Percentiles rank a stretch among this genome's conserved stretches.
These are phyloP conservation scores for Dysphania ambrosioides DNA, from an alignment of 148 eudicot species.

Conservation along the genomic window DNA sequence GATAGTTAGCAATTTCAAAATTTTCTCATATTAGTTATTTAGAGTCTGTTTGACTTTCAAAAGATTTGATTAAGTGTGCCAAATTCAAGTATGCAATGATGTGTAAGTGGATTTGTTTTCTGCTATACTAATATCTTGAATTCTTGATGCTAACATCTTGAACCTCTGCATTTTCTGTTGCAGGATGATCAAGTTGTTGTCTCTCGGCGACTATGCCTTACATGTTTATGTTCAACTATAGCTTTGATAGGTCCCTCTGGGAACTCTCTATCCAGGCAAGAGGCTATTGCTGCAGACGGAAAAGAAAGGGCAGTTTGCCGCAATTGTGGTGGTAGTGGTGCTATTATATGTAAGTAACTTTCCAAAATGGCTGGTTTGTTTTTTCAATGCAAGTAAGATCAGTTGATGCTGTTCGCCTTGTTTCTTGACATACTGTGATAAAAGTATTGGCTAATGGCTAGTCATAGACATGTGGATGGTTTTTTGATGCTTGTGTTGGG, in stretches of 20 bases:
- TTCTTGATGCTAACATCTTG: not conserved
- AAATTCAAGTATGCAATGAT: not conserved
- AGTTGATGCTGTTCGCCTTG: not conserved
- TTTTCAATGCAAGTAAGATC: not conserved
- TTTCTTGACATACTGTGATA: not conserved
- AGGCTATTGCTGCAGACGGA: conserved; percentile 57
- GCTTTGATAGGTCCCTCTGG: conserved; percentile 40
- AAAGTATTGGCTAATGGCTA: not conserved
- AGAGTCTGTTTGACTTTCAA: not conserved
- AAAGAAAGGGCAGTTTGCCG: conserved; percentile 64
- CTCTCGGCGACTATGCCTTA: conserved; percentile 64
- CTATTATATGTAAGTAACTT: conserved; percentile 71
- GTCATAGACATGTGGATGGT: not conserved
- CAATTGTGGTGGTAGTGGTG: conserved; percentile 89
- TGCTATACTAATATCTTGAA: not conserved
- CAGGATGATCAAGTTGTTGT: conserved; percentile 48
- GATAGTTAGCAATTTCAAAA: not conserved
- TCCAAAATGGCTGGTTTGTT: not conserved
- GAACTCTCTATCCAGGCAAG: conserved; percentile 33
- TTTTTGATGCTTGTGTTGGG: not conserved
- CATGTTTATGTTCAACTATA: conserved; percentile 68
- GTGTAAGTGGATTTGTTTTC: not conserved
- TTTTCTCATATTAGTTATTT: not conserved
- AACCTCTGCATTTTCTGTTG: conserved; percentile 2
- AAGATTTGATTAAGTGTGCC: not conserved